Percentiles rank a stretch among this genome's conserved stretches.
Conservation (phyloP, 768 basidiomycete species). For the Heimioporus sp. region DNA sequence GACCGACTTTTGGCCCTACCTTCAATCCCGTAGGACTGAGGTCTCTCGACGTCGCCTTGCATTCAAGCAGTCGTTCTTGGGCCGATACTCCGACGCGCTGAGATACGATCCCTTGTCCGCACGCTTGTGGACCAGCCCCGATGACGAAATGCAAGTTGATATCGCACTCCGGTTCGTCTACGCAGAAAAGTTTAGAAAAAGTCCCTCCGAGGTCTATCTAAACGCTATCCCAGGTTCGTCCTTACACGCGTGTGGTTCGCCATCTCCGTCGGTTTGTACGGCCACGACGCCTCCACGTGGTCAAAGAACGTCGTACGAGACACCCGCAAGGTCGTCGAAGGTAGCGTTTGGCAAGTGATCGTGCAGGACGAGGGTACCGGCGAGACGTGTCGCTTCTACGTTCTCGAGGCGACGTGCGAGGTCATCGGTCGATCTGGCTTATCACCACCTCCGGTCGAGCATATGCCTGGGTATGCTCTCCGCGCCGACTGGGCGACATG, state of each 20-base stretch:
- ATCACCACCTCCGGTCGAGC: constrained; percentile 9
- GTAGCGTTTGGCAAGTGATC: constrained; percentile 61
- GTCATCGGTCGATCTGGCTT: constrained; percentile 47
- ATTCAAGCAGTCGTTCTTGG: constrained; percentile 55
- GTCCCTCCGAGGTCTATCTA: neutral
- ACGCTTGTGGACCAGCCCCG: constrained; percentile 57
- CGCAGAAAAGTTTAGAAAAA: neutral
- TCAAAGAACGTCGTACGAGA: constrained; percentile 40
- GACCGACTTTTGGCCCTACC: constrained; percentile 74
- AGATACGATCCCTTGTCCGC: constrained; percentile 38
- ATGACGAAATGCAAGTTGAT: constrained; percentile 53
- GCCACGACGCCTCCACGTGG: constrained; percentile 33
- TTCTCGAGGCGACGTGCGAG: constrained; percentile 73
- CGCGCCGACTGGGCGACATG: constrained; percentile 70
- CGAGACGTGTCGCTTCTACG: constrained; percentile 42
- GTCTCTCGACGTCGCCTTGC: constrained; percentile 29
- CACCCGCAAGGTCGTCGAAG: constrained; percentile 49
- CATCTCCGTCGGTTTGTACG: constrained; percentile 48
- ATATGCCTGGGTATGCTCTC: constrained; percentile 18
- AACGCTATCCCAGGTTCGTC: constrained; percentile 48
- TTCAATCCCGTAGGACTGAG: constrained; percentile 50
- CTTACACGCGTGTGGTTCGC: constrained; percentile 63
- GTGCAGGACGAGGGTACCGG: constrained; percentile 19
- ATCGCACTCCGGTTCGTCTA: constrained; percentile 53
- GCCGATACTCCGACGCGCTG: constrained; percentile 27